These are phyloP conservation scores for Magnolia changhungtana DNA, from an alignment of 164 flowering plant genomes.

Conservation along the genomic window DNA sequence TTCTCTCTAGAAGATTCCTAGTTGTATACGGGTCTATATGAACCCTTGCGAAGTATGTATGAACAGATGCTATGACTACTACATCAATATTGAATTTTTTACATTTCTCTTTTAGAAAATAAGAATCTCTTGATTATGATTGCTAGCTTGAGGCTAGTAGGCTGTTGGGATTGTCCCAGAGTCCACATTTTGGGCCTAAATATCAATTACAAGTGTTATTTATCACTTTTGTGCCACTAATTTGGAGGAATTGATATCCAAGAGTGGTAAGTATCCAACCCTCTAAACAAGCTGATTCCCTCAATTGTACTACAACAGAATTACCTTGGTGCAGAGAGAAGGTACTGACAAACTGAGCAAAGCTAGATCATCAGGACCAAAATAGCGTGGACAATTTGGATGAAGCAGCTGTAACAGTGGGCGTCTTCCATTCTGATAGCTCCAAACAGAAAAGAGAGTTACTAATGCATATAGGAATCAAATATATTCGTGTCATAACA, in stretches of 20 bases:
- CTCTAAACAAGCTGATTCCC: not conserved
- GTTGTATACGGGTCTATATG: too few species aligned
- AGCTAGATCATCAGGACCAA: constrained; percentile 66
- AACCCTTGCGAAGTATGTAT: too few species aligned
- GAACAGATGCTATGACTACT: too few species aligned
- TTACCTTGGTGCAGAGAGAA: constrained; percentile 56
- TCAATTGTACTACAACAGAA: not conserved
- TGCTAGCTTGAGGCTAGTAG: not conserved
- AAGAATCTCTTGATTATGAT: not conserved
- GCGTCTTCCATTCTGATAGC: constrained; percentile 71
- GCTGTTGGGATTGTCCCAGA: not conserved
- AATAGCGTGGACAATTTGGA: constrained; percentile 77
- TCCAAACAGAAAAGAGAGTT: constrained; percentile 4
- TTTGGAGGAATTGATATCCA: not conserved
- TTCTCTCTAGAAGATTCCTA: too few species aligned
- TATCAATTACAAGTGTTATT: not conserved
- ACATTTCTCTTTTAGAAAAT: too few species aligned
- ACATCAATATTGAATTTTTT: too few species aligned
- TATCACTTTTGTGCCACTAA: not conserved
- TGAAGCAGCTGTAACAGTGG: constrained; percentile 78
- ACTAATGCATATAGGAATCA: not conserved
- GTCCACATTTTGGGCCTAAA: not conserved
- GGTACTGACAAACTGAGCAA: constrained; percentile 58
- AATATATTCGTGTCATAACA: not conserved
- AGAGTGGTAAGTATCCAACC: not conserved